Evolutionary conservation across 768 basidiomycete genomes (phyloP).

Genomic region (Erythrobasidium yunnanense): DNA sequence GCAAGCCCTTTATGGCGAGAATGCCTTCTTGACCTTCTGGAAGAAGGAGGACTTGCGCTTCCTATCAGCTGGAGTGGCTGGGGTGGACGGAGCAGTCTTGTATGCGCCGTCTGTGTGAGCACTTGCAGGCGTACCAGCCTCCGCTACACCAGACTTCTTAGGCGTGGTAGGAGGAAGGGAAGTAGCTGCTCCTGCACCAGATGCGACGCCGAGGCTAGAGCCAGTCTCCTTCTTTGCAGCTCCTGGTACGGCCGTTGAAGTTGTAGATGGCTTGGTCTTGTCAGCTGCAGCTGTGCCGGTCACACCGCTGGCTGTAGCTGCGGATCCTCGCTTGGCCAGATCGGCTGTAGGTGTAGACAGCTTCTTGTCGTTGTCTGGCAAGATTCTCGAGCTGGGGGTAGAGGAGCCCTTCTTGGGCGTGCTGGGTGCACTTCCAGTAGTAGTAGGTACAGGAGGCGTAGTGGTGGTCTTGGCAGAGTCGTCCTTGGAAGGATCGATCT

Average conservation of each 20-base stretch:
- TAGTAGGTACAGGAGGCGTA: not conserved
- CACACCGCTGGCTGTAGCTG: not conserved
- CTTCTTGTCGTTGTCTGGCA: not conserved
- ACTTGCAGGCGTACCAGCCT: not conserved
- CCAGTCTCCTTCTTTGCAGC: not conserved
- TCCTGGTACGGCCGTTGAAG: not conserved
- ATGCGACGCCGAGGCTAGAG: not conserved
- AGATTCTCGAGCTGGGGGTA: not conserved
- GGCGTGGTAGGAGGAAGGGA: slow-evolving; percentile 7
- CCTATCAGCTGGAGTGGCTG: not conserved
- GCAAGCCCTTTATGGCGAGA: slow-evolving; percentile 5
- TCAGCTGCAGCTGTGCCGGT: not conserved
- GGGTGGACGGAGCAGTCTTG: not conserved
- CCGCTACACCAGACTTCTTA: slow-evolving; percentile 6
- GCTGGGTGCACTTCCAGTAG: too few species aligned
- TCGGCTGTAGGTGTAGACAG: too few species aligned
- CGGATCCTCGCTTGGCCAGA: too few species aligned
- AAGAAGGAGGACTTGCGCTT: slow-evolving; percentile 20
- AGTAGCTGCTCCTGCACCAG: not conserved
- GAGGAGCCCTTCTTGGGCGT: not conserved
- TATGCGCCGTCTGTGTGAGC: not conserved
- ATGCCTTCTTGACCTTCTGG: slow-evolving; percentile 20
- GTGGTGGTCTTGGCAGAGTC: not conserved
- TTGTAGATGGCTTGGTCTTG: not conserved
- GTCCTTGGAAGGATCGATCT: not conserved